These are phyloP conservation scores for Nidula niveotomentosa DNA, from an alignment of 1,284 basidiomycete genomes.

Conservation along the genomic window DNA sequence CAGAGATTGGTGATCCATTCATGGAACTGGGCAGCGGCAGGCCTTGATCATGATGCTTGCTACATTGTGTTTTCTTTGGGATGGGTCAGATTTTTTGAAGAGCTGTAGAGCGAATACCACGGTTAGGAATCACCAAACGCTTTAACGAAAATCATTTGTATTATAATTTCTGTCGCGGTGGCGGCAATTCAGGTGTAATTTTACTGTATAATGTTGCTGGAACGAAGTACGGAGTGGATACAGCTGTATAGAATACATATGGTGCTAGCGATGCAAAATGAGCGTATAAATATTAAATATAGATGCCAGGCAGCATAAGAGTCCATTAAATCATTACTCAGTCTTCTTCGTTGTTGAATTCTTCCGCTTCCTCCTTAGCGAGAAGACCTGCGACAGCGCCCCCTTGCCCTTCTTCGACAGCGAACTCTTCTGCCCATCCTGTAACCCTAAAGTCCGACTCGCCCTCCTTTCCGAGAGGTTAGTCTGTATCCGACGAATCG, in stretches of 20 bases:
- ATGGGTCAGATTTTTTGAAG: too few species aligned
- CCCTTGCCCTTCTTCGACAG: slow-evolving; percentile 25
- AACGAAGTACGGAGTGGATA: not conserved
- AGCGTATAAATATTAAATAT: not conserved
- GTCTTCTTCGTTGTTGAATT: slow-evolving; percentile 48
- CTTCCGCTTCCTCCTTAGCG: slow-evolving; percentile 22
- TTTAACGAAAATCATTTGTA: not conserved
- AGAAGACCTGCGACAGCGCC: slow-evolving; percentile 23
- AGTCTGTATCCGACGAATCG: slow-evolving; percentile 70
- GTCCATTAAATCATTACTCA: slow-evolving; percentile 1
- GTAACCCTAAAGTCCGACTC: not conserved
- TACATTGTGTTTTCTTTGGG: not conserved
- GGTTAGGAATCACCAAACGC: too few species aligned
- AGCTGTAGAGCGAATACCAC: too few species aligned
- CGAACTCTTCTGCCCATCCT: slow-evolving; percentile 23
- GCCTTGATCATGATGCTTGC: slow-evolving; percentile 5
- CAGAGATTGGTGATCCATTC: slow-evolving; percentile 47
- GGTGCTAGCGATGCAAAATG: not conserved
- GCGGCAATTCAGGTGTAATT: not conserved
- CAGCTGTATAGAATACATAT: not conserved
- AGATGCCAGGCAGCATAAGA: not conserved
- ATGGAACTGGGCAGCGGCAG: slow-evolving; percentile 22
- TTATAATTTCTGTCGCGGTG: not conserved
- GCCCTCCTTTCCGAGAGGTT: slow-evolving; percentile 60
- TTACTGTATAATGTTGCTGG: not conserved